Evolutionary conservation across 148 eudicot genomes (phyloP).

Genomic region (Rhododendron ferrugineum): DNA sequence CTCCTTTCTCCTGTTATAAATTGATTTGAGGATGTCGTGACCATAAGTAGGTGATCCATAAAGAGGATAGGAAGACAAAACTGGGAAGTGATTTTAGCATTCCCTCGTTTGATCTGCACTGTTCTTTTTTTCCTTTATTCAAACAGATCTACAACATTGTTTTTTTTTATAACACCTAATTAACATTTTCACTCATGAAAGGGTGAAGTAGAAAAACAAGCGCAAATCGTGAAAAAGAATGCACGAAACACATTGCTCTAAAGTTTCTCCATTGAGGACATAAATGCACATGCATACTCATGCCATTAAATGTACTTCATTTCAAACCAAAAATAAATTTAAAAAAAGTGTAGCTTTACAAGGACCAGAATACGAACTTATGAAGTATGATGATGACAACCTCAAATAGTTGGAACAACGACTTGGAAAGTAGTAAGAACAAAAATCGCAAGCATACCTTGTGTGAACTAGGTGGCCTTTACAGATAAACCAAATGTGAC

Average conservation of each 20-base stretch:
- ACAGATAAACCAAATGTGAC: conserved; percentile 78
- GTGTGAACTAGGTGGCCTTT: conserved; percentile 57
- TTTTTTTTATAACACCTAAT: background rate
- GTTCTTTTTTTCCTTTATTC: background rate
- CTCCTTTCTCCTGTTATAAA: background rate
- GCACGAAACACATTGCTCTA: background rate
- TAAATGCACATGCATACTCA: background rate
- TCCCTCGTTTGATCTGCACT: background rate
- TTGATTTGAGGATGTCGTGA: conserved; percentile 30
- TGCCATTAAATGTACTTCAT: background rate
- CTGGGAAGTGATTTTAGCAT: background rate
- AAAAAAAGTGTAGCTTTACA: background rate
- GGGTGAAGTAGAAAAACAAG: background rate
- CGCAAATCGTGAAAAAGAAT: background rate
- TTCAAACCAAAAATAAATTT: background rate
- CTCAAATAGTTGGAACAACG: background rate
- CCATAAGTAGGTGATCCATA: background rate
- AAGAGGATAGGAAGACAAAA: background rate
- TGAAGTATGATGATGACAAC: background rate
- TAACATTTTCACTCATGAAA: background rate
- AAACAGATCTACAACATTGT: background rate
- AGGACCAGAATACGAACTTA: background rate
- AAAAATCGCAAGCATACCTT: conserved; percentile 38
- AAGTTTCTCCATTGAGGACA: background rate
- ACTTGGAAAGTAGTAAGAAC: background rate